Evolutionary conservation across 2,329 filamentous ascomycete genomes (phyloP).

Genomic region (Curvularia spicifera): DNA sequence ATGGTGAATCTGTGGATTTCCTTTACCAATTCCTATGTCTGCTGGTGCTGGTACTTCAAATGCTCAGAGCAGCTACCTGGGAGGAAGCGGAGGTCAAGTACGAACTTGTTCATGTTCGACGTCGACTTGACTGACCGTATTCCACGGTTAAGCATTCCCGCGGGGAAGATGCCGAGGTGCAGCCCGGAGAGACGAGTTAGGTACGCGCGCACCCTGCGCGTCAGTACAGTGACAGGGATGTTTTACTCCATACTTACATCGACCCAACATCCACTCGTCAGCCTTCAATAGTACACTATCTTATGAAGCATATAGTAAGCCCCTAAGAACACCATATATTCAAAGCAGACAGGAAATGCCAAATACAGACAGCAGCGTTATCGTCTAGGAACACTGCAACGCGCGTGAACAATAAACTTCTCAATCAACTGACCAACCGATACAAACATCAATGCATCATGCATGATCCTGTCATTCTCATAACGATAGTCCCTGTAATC

Average conservation of each 20-base stretch:
- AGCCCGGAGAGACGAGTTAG: constrained; percentile 7
- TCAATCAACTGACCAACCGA: not conserved
- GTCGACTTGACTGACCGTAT: constrained; percentile 36
- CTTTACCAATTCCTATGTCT: not conserved
- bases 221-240: not conserved
- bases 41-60: constrained; percentile 3
- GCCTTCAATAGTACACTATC: not conserved
- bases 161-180: constrained; percentile 44
- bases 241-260: not conserved
- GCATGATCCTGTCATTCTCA: not conserved
- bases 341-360: not conserved
- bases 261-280: not conserved
- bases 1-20: constrained; percentile 20
- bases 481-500: not conserved
- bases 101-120: constrained; percentile 29
- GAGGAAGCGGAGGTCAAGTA: not conserved
- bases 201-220: not conserved
- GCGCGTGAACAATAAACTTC: not conserved
- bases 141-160: constrained; percentile 43
- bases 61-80: not conserved
- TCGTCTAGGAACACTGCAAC: not conserved
- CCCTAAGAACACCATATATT: not conserved
- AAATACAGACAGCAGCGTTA: not conserved
- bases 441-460: not conserved
- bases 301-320: not conserved